Percentiles rank a stretch among this genome's conserved stretches.
These are phyloP conservation scores for Elsinoe australis DNA, from an alignment of 2,329 filamentous ascomycete genomes.

Conservation along the genomic window DNA sequence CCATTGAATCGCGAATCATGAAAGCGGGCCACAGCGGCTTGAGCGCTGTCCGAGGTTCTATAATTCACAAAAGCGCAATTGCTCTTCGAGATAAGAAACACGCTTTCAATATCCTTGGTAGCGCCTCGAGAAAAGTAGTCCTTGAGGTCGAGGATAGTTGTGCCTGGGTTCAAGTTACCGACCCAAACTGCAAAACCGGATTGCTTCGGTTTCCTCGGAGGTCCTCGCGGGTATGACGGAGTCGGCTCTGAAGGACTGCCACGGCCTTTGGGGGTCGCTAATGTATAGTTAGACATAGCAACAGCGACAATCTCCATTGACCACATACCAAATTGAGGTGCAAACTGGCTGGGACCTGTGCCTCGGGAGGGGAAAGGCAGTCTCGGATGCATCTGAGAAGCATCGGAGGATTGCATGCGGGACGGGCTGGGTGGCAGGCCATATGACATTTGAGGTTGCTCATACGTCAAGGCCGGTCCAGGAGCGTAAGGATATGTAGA, in stretches of 20 bases:
- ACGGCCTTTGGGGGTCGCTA: constrained; percentile 15
- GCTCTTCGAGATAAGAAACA: constrained; percentile 93
- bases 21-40: constrained; percentile 69
- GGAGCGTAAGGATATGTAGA: not conserved
- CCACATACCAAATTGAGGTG: not conserved
- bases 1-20: constrained; percentile 87
- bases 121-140: constrained; percentile 80
- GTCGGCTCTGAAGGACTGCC: constrained; percentile 25
- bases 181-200: constrained; percentile 91
- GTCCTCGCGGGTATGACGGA: constrained; percentile 47
- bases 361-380: not conserved
- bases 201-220: constrained; percentile 58
- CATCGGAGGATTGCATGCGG: not conserved
- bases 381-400: not conserved
- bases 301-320: not conserved
- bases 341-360: not conserved
- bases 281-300: not conserved
- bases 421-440: not conserved
- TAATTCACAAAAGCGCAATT: constrained; percentile 98
- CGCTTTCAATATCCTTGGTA: constrained; percentile 66
- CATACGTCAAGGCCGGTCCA: not conserved
- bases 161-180: constrained; percentile 80
- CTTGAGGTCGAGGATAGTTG: constrained; percentile 75
- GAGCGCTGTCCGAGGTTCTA: constrained; percentile 67
- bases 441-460: not conserved